Percentiles rank a stretch among this genome's conserved stretches.
Conservation (phyloP, 495 filamentous ascomycete genomes). For the Oidiodendron maius region DNA sequence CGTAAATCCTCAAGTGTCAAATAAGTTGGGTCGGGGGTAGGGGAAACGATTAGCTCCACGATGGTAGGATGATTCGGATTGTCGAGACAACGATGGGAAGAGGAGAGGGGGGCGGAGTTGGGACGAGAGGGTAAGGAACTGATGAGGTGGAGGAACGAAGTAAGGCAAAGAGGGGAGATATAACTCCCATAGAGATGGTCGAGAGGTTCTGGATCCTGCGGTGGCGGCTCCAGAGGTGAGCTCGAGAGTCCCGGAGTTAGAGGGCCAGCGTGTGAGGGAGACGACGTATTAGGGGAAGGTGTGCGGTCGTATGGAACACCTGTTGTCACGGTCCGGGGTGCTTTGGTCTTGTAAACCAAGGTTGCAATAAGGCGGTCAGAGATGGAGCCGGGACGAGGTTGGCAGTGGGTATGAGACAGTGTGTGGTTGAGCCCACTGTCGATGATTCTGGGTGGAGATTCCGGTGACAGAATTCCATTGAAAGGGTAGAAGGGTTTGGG, state of each 20-base stretch:
- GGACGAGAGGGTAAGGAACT: conserved; percentile 55
- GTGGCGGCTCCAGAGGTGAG: conserved; percentile 66
- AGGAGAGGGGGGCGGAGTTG: conserved; percentile 49
- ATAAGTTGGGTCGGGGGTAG: conserved; percentile 59
- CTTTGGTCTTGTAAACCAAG: conserved; percentile 58
- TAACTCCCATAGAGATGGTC: conserved; percentile 73
- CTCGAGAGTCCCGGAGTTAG: conserved; percentile 61
- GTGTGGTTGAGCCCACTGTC: conserved; percentile 51
- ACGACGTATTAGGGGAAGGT: conserved; percentile 19
- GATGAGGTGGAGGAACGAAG: conserved; percentile 73
- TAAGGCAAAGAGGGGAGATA: conserved; percentile 73
- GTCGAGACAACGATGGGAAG: conserved; percentile 67
- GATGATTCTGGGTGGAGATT: conserved; percentile 41
- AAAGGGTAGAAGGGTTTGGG: conserved; percentile 34
- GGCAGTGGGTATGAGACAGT: conserved; percentile 51
- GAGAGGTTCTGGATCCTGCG: conserved; percentile 56
- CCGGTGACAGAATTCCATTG: conserved; percentile 44
- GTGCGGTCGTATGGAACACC: conserved; percentile 20
- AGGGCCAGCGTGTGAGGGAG: conserved; percentile 50
- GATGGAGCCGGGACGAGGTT: conserved; percentile 32
- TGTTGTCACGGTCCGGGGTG: conserved; percentile 28
- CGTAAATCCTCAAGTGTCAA: conserved; percentile 63
- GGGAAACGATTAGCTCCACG: conserved; percentile 65
- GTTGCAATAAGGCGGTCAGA: conserved; percentile 55
- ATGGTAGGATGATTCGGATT: conserved; percentile 53